These are phyloP conservation scores for Cyberlindnera maritima DNA, from an alignment of 805 yeast genomes.

Conservation along the genomic window DNA sequence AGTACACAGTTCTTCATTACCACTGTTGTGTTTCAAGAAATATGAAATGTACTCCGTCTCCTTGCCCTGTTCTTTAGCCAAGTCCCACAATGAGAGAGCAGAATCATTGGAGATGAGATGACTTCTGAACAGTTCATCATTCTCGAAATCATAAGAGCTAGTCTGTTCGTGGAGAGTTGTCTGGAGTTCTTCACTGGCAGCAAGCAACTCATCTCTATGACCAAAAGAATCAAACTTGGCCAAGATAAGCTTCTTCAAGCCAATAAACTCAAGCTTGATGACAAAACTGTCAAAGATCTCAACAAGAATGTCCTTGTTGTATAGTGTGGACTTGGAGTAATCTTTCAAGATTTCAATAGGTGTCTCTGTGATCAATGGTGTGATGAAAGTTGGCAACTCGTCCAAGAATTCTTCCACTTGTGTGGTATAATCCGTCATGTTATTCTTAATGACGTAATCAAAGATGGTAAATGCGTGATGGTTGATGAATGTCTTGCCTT, in stretches of 20 bases:
- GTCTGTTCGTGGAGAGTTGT: slow-evolving; percentile 25
- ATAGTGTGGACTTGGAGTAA: slow-evolving; percentile 30
- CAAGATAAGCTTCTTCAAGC: slow-evolving; percentile 27
- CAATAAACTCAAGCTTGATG: slow-evolving; percentile 20
- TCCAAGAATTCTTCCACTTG: slow-evolving; percentile 34
- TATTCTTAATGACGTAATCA: slow-evolving; percentile 26
- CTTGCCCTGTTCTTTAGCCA: slow-evolving; percentile 22
- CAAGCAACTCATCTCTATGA: slow-evolving; percentile 20
- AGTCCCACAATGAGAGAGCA: slow-evolving; percentile 32
- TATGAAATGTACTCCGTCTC: slow-evolving; percentile 22
- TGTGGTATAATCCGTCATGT: slow-evolving; percentile 19
- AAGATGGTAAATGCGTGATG: slow-evolving; percentile 30
- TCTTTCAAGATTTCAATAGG: slow-evolving; percentile 33
- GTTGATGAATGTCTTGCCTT: slow-evolving; percentile 15
- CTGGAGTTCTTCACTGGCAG: slow-evolving; percentile 20
- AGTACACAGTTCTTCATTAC: slow-evolving; percentile 12
- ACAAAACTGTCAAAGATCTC: slow-evolving; percentile 34
- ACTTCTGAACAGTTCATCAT: slow-evolving; percentile 28
- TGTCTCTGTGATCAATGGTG: slow-evolving; percentile 28
- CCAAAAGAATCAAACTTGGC: slow-evolving; percentile 33
- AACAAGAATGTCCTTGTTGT: slow-evolving; percentile 20
- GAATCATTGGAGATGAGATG: slow-evolving; percentile 35
- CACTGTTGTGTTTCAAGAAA: slow-evolving; percentile 19
- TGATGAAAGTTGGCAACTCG: slow-evolving; percentile 34
- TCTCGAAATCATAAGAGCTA: slow-evolving; percentile 26